Percentiles rank a stretch among this genome's conserved stretches.
phyloP scores from a whole-genome alignment of 176 grass and related monocot species.

The Triticum aestivum region DNA sequence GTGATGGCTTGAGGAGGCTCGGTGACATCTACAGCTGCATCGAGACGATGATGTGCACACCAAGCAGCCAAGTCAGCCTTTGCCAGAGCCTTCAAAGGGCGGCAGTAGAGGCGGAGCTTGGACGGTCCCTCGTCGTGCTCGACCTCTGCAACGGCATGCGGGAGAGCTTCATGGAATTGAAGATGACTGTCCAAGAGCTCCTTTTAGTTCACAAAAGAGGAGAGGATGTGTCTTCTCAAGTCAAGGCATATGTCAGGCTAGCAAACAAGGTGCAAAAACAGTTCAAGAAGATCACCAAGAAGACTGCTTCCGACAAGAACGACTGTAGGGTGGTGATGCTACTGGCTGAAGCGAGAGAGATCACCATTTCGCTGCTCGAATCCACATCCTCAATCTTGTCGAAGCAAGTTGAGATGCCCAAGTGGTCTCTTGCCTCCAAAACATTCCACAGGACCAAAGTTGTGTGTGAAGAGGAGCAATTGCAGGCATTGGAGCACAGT shows the following conservation, averaged over 20 bases:
- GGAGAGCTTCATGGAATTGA: constrained; percentile 35
- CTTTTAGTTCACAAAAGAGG: constrained; percentile 22
- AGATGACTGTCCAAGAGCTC: constrained; percentile 30
- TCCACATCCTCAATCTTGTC: neutral
- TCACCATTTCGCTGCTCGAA: constrained; percentile 36
- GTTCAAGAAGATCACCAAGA: constrained; percentile 42
- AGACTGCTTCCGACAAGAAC: constrained; percentile 4
- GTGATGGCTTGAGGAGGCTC: constrained; percentile 33
- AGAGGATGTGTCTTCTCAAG: neutral
- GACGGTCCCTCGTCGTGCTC: constrained; percentile 31
- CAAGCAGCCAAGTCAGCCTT: constrained; percentile 46
- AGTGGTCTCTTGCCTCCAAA: constrained; percentile 36
- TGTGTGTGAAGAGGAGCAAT: constrained; percentile 21
- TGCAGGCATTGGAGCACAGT: constrained; percentile 41
- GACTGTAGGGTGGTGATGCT: constrained; percentile 27
- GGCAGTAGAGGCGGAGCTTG: constrained; percentile 50
- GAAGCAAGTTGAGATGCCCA: constrained; percentile 34
- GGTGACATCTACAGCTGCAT: constrained; percentile 28
- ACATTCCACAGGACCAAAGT: constrained; percentile 36
- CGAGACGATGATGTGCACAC: constrained; percentile 34
- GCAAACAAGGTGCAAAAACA: constrained; percentile 33
- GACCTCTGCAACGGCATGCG: constrained; percentile 41
- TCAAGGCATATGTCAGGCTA: constrained; percentile 26
- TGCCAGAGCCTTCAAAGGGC: constrained; percentile 30
- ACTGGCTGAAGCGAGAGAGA: constrained; percentile 26